Evolutionary conservation across 495 filamentous ascomycete species (phyloP), one percentile per base, ranked within the genome.

Genomic region (Annulohypoxylon stygium): DNA sequence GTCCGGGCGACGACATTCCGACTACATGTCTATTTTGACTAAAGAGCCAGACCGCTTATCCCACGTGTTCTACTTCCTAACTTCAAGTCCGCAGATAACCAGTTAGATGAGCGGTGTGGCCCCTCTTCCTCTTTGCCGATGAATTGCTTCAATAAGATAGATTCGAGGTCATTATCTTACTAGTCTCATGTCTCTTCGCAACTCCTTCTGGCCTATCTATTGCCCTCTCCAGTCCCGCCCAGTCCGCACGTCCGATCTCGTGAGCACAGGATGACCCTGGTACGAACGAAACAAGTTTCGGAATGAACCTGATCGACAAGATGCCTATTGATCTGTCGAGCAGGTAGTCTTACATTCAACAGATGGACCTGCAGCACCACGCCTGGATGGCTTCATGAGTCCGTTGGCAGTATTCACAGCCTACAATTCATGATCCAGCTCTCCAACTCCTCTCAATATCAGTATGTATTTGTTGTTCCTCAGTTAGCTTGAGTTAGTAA

Each of bases 1-100:
- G 63, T 50, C 72, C 67, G 67, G 72, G 67, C 62, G 72, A 70
- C 72, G 58, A 75, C 67, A 70, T 65, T 54, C 61, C 62, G 58
- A 70, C 67, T 66, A 53, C 67, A 74, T 33, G 39, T 55, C 54
- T 70, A 54, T 54, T 67, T 51, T 48, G 20, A 70, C 53, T 67
- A 37, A 67, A 48, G 55, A 50, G 43, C 67, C 67, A 69, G 61
- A 70, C 71, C 59, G 57, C 57, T 66, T 62, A 67, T 70, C 67
- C 67, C 71, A 74, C 71, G 67, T 70, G 71, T 74, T 58, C 23
- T 62, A 14, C 48, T 66, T 23, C 53, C 11, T 53, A 33, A 41
- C 43, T 50, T 53, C 30, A 39, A 33, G 33, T 36, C 36, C 34
- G 18, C 16, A 61, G 14, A 12, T 61, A 34, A 50, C 50, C 58